A percentile compares a stretch with the other conserved stretches of the same genome.
Evolutionary conservation across 2,329 filamentous ascomycete genomes (phyloP).

Genomic region (Colletotrichum zoysiae): DNA sequence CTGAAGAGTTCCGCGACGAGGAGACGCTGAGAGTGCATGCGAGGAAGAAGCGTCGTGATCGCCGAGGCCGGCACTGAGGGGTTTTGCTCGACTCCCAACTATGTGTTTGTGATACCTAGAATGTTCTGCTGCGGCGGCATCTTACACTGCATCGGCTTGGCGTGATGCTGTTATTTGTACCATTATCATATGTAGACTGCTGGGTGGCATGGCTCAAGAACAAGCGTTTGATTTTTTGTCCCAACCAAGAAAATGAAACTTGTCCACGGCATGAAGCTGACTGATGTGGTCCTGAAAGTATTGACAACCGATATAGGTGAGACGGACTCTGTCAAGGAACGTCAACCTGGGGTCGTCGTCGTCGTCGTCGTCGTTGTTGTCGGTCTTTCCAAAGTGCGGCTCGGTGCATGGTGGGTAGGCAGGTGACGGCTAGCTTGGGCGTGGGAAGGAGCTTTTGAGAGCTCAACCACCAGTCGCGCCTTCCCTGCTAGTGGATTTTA

Average conservation of each 20-base stretch:
- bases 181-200: slow-evolving; percentile 36
- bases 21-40: slow-evolving; percentile 70
- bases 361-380: not conserved
- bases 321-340: not conserved
- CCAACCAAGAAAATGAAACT: not conserved
- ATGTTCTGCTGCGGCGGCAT: slow-evolving; percentile 3
- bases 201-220: slow-evolving; percentile 34
- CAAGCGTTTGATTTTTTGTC: slow-evolving; percentile 38
- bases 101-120: slow-evolving; percentile 15
- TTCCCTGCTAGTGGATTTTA: not conserved
- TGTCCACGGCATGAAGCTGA: not conserved
- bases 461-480: slow-evolving; percentile 17
- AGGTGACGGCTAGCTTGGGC: not conserved
- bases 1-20: slow-evolving; percentile 71
- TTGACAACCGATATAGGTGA: too few species aligned
- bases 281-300: not conserved
- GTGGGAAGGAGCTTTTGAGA: slow-evolving; percentile 20
- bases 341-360: too few species aligned
- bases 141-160: slow-evolving; percentile 26
- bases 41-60: slow-evolving; percentile 71
- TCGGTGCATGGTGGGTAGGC: not conserved
- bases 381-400: not conserved
- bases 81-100: not conserved
- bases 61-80: slow-evolving; percentile 61
- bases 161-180: slow-evolving; percentile 25